Conservation (phyloP, 441 rosid genomes). For the Erodium moschatum region DNA sequence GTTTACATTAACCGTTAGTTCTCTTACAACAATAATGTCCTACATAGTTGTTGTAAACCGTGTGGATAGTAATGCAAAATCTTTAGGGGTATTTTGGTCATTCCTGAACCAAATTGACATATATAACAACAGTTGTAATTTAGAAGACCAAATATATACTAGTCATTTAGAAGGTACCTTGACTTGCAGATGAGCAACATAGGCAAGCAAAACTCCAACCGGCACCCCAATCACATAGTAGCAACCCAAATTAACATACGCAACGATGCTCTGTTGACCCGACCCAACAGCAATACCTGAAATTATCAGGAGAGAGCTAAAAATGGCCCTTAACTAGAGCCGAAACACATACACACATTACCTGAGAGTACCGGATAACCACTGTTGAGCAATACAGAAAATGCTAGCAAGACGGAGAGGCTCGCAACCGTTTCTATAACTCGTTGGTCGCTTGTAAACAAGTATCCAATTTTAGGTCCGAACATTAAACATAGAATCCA, state of each 20-base stretch:
- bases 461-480: constrained; percentile 30
- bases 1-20: too few species aligned
- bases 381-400: constrained; percentile 50
- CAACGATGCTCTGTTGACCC: constrained; percentile 34
- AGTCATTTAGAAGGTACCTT: too few species aligned
- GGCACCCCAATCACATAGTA: constrained; percentile 42
- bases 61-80: too few species aligned
- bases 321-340: too few species aligned
- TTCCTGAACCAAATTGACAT: too few species aligned
- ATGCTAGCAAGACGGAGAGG: constrained; percentile 40
- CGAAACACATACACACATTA: not conserved
- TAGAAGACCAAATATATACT: too few species aligned
- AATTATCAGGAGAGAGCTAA: constrained; percentile 15
- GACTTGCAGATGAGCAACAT: constrained; percentile 23
- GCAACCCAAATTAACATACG: constrained; percentile 32
- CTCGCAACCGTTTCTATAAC: constrained; percentile 32
- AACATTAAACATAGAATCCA: constrained; percentile 37
- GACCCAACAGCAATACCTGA: constrained; percentile 42
- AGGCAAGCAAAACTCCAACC: constrained; percentile 31
- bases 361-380: constrained; percentile 55
- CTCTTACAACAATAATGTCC: too few species aligned
- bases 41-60: too few species aligned
- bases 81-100: too few species aligned
- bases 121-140: too few species aligned
- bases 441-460: constrained; percentile 38